Base-by-base conservation (phyloP, 2,329 filamentous ascomycete genomes). In the Capronia coronata region DNA sequence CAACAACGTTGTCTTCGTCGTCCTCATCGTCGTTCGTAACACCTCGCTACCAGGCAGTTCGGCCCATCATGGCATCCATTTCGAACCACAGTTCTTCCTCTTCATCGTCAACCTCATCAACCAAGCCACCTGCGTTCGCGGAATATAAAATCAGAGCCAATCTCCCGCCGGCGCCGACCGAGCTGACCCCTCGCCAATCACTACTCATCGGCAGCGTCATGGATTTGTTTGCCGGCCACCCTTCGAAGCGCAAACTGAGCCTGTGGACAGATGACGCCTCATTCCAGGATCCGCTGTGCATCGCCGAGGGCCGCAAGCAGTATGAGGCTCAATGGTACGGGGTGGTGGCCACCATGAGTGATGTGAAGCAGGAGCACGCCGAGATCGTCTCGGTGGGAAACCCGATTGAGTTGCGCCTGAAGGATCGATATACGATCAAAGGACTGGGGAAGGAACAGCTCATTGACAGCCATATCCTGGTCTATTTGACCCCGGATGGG, bases 211-310 rank as follows among this genome's bases (percentile, higher is more conserved):
- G 76, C 50, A 76, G 73, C 39, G 71, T 83, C 11, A 71, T 84
- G 19, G 80, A 83, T 61, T 74, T 83, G 41, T 83, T 83, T 61
- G 75, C 77, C 27, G 74, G 49, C 25, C 46, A 40, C 19, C 56
- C 51, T 14, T 51, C 42, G 13, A 50, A 48, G 22, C 43, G 49
- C 38, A 59, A 57, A 32, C 49, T 59, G 14, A 43, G 43, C 6
- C 49, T 84, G 19, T 84, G 80, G 80, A 69, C 69, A 42, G 76
- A 77, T 50, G 71, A 77, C 30, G 80, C 72, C 6, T 72, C 69
- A 0, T 83, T 84, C 63, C 64, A 71, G 23, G 80, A 83, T 60
- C 77, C 76, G 3, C 66, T 84, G 39, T 80, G 79, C 35, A 71
- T 76, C 29, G 77, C 80, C 1, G 61, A 67, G 18, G 80, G 80